Base-by-base conservation (phyloP, 495 filamentous ascomycete species). In the Daldinia decipiens region DNA sequence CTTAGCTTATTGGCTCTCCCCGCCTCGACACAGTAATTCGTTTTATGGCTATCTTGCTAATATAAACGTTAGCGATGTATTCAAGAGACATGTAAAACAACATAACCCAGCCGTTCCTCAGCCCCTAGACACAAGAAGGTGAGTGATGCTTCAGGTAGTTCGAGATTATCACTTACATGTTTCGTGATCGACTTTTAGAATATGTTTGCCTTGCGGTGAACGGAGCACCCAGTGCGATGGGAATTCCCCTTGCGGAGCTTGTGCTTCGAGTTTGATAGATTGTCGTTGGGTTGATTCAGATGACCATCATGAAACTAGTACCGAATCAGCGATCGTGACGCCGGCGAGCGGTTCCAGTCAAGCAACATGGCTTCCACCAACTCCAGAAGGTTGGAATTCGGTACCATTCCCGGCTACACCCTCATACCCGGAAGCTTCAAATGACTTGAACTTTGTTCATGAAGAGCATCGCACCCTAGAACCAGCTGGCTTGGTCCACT, bases 31-130 rank as follows among this genome's bases (percentile, higher is more conserved):
- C 26, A 9, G 13, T 34, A 54, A 17, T 4, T 12, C 8, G 4
- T 11, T 34, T 13, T 21, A 36, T 24, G 43, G 8, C 5, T 21
- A 45, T 39, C 26, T 29, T 7, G 54, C 69, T 62, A 51, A 63
- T 59, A 31, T 13, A 5, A 21, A 54, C 17, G 1, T 26, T 55
- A 76, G 73, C 39, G 75, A 77, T 59, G 75, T 77, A 1, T 60
- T 74, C 29, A 76, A 69, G 62, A 74, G 75, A 43, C 75, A 77
- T 59, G 51, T 77, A 26, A 71, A 77, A 38, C 73, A 77, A 60
- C 73, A 77, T 62, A 67, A 64, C 32, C 40, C 60, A 12, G 34
- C 45, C 43, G 27, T 15, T 21, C 4, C 52, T 15, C 57, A 54
- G 58, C 39, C 51, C 1, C n/a, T 47, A 24, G 31, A 59, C 6